Conservation (phyloP, 139 green algal species). For the Axilococcus clingmanii region DNA sequence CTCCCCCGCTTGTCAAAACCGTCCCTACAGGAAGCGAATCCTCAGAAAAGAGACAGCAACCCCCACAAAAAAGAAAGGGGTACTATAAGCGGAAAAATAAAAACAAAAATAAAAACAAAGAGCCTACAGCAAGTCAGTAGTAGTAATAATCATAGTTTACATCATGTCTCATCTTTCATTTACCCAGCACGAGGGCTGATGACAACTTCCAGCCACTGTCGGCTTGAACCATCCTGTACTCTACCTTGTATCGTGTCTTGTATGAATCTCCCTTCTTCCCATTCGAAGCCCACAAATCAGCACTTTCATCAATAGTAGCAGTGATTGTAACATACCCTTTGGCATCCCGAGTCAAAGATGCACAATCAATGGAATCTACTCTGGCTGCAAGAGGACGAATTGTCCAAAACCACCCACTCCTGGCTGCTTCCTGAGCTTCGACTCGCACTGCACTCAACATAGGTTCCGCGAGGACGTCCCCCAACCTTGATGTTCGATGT, state of each 20-base stretch:
- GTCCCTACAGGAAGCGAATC: too few species aligned
- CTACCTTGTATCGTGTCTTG: constrained; percentile 17
- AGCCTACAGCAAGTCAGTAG: not conserved
- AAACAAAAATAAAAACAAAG: constrained; percentile 1
- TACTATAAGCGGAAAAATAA: not conserved
- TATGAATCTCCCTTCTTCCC: constrained; percentile 24
- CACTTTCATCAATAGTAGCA: constrained; percentile 21
- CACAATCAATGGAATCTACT: constrained; percentile 8
- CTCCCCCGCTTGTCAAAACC: too few species aligned
- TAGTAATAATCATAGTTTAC: too few species aligned
- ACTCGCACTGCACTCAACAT: constrained; percentile 35
- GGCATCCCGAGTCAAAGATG: not conserved
- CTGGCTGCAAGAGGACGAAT: constrained; percentile 9
- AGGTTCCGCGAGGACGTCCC: constrained; percentile 39
- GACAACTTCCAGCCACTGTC: constrained; percentile 9
- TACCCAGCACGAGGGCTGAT: constrained; percentile 9
- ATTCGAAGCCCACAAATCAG: constrained; percentile 17
- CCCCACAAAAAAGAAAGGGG: too few species aligned
- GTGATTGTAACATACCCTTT: constrained; percentile 6
- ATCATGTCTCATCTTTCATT: too few species aligned
- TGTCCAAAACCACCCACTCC: constrained; percentile 54
- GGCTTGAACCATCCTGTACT: constrained; percentile 7
- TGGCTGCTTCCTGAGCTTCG: constrained; percentile 34
- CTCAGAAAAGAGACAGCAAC: too few species aligned
- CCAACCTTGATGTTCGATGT: constrained; percentile 23